Conservation (phyloP, 495 filamentous ascomycete species). For the Penicillium maclennaniae region DNA sequence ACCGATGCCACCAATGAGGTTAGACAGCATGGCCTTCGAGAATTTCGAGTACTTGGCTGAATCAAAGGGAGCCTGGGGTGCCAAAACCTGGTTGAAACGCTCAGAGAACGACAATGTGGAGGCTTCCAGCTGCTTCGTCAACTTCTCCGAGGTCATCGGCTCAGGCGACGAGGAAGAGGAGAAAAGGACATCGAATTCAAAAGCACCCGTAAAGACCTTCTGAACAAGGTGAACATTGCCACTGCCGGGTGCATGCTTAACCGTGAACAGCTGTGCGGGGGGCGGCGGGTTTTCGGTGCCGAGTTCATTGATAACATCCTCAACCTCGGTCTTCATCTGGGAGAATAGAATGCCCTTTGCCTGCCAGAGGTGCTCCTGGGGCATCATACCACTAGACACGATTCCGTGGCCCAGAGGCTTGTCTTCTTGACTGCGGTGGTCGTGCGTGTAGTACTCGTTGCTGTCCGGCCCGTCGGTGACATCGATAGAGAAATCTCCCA, state of each 20-base stretch:
- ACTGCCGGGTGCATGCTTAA: slow-evolving; percentile 59
- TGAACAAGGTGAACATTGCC: slow-evolving; percentile 90
- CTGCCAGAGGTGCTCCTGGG: slow-evolving; percentile 76
- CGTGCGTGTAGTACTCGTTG: slow-evolving; percentile 58
- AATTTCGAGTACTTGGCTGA: slow-evolving; percentile 71
- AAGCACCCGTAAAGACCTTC: slow-evolving; percentile 85
- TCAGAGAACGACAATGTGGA: slow-evolving; percentile 64
- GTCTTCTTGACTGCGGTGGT: slow-evolving; percentile 61
- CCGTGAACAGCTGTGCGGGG: slow-evolving; percentile 79
- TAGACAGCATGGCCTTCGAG: slow-evolving; percentile 86
- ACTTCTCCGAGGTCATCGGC: slow-evolving; percentile 57
- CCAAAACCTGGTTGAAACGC: slow-evolving; percentile 69
- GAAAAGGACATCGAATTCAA: slow-evolving; percentile 92
- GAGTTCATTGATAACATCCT: slow-evolving; percentile 63
- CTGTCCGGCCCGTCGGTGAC: slow-evolving; percentile 64
- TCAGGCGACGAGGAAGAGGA: slow-evolving; percentile 70
- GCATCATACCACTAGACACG: slow-evolving; percentile 66
- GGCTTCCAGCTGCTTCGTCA: slow-evolving; percentile 65
- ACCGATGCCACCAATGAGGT: slow-evolving; percentile 89
- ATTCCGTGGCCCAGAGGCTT: slow-evolving; percentile 74
- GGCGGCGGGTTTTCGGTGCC: slow-evolving; percentile 71
- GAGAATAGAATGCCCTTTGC: slow-evolving; percentile 73
- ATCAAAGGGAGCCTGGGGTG: slow-evolving; percentile 72
- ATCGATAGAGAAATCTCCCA: slow-evolving; percentile 83
- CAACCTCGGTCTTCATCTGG: slow-evolving; percentile 72